Conservation (phyloP, 2,329 filamentous ascomycete species). For the Colletotrichum godetiae region DNA sequence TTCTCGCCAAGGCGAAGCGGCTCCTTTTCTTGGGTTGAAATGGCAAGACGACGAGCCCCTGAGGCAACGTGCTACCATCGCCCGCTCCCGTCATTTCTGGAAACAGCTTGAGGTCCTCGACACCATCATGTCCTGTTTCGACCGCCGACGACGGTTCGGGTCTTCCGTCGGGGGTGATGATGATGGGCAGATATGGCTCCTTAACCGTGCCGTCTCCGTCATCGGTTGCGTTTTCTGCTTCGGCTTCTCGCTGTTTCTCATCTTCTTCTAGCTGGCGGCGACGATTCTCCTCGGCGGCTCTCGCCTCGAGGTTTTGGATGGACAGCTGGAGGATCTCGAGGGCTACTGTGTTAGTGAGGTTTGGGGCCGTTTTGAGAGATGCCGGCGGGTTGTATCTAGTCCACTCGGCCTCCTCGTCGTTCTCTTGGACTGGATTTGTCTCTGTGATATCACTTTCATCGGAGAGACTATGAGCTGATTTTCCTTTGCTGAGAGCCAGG, state of each 20-base stretch:
- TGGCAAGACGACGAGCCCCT: conserved; percentile 24
- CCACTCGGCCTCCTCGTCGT: conserved; percentile 53
- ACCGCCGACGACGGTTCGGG: not conserved
- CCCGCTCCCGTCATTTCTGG: not conserved
- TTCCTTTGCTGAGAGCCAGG: conserved; percentile 22
- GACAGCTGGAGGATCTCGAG: conserved; percentile 55
- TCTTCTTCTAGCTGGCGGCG: conserved; percentile 43
- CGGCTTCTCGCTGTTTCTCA: conserved; percentile 37
- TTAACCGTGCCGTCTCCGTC: conserved; percentile 43
- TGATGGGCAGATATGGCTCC: conserved; percentile 50
- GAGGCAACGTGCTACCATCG: conserved; percentile 3
- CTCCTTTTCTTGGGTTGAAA: conserved; percentile 42
- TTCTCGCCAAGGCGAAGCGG: conserved; percentile 43
- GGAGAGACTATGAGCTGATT: conserved; percentile 29
- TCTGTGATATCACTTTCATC: conserved; percentile 33
- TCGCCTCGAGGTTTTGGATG: conserved; percentile 55
- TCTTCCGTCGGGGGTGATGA: conserved; percentile 37
- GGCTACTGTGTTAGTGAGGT: conserved; percentile 53
- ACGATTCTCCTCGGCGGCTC: conserved; percentile 47
- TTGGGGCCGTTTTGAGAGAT: conserved; percentile 51
- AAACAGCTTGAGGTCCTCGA: conserved; percentile 1
- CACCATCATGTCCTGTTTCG: not conserved
- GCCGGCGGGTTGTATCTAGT: conserved; percentile 58
- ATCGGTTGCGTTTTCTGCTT: conserved; percentile 19
- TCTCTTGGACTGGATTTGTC: conserved; percentile 40